Conservation (phyloP, 345 rosid species). For the Eucalyptus shirleyi region DNA sequence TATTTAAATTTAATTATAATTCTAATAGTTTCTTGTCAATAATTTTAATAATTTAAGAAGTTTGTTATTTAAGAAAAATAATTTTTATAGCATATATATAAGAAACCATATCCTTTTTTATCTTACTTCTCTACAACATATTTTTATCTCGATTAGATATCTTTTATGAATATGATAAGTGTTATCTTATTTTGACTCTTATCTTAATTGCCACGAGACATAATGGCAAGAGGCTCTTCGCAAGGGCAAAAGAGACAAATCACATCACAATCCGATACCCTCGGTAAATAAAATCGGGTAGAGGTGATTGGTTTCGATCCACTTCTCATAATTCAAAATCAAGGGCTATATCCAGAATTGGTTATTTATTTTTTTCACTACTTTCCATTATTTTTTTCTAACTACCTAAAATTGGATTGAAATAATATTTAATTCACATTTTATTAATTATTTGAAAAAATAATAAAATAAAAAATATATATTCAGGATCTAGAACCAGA, state of each 20-base stretch:
- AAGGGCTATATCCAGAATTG: too few species aligned
- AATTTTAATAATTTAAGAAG: neutral
- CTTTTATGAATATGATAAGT: neutral
- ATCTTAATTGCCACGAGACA: neutral
- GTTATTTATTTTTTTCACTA: too few species aligned
- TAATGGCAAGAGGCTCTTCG: neutral
- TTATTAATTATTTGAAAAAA: too few species aligned
- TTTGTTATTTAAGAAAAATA: neutral
- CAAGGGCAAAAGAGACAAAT: neutral
- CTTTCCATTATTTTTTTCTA: too few species aligned
- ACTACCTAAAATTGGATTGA: rapidly evolving
- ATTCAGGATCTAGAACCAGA: too few species aligned
- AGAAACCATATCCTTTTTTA: neutral
- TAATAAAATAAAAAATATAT: too few species aligned
- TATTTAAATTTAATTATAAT: neutral
- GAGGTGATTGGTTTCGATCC: too few species aligned
- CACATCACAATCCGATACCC: neutral
- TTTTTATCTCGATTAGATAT: neutral
- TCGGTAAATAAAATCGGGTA: too few species aligned
- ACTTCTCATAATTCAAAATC: too few species aligned
- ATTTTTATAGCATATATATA: neutral
- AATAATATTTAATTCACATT: too few species aligned
- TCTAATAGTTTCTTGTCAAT: neutral
- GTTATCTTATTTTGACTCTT: neutral
- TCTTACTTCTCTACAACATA: neutral